These are phyloP conservation scores for Phycomyces nitens DNA, from an alignment of 192 early-diverging fungal genomes.

Conservation along the genomic window DNA sequence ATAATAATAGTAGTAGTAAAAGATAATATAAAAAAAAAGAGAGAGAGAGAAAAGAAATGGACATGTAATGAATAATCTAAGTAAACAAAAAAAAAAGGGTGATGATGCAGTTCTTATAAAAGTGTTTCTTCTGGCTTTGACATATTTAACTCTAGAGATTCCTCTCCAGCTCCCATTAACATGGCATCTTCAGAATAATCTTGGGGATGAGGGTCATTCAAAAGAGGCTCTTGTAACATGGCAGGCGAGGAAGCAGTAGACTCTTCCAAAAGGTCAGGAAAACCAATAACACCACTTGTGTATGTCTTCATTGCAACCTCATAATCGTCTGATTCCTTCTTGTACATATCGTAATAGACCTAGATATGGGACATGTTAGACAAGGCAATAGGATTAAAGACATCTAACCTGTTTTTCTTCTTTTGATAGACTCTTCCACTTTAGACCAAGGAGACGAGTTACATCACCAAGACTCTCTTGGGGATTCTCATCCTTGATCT, in stretches of 20 bases:
- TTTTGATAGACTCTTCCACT: slow-evolving; percentile 37
- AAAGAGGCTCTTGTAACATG: no score
- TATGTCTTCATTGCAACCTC: slow-evolving; percentile 33
- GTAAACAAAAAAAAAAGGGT: no score
- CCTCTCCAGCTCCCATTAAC: no score
- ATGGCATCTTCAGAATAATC: no score
- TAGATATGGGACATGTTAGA: slow-evolving; percentile 3
- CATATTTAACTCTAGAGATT: no score
- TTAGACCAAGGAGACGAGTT: slow-evolving; percentile 37
- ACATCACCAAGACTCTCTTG: slow-evolving; percentile 36
- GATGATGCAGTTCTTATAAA: no score
- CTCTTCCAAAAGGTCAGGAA: neutral
- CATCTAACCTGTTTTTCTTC: slow-evolving; percentile 35
- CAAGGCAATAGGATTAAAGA: neutral
- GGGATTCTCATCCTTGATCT: slow-evolving; percentile 40
- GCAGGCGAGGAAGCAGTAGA: neutral
- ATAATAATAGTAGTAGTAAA: no score
- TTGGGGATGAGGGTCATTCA: no score
- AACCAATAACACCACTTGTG: neutral
- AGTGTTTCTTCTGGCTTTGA: no score
- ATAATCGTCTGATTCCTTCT: slow-evolving; percentile 25
- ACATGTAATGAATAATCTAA: no score
- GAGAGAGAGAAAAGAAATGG: no score
- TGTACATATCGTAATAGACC: slow-evolving; percentile 29
- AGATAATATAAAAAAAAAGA: no score